Base-by-base conservation (phyloP, 768 basidiomycete species). In the Tylopilus balloui region DNA sequence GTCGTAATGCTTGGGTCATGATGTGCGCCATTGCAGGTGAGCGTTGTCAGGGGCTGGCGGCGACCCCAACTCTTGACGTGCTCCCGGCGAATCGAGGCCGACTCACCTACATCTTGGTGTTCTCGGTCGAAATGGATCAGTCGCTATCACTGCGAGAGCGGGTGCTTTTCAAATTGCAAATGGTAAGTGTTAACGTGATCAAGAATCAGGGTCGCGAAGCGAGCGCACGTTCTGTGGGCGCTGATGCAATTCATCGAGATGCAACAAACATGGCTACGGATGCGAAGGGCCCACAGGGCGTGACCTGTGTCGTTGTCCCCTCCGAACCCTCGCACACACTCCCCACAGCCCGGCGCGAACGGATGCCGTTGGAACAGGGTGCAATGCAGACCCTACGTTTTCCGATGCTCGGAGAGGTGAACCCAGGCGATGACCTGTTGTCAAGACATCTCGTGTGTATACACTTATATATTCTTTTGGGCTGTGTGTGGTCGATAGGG, bases 121-220 rank as follows among this genome's bases (percentile, higher is more conserved):
- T 20, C 39, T 46, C 25, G 31, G 53, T 35, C 27, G 21, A 35
- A 4, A n/a, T 37, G 14, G 15, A 38, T 28, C 8, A 15, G 28
- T 21, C 20, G 14, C 13, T 4, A 44, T 46, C 15, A 21, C 1
- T 43, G 21, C 24, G 28, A 17, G 41, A 49, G 28, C 28, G 44
- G 43, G 41, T 35, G n/a, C 45, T 44, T 58, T 28, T 20, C 35
- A 35, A 27, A 29, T 57, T 38, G 27, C 48, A 40, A 51, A 53
- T 40, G 20, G 32, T 12, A 1, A 3, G 25, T 1, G 12, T 45
- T 37, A 28, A 45, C 25, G 45, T 46, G 54, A 35, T 38, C 6
- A 45, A 32, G 27, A 13, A 6, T 10, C 25, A 14, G 17, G 19
- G 41, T 20, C 17, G 15, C 15, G 25, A 20, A 19, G 6, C 3